Evolutionary conservation across 1,284 basidiomycete species (phyloP), one percentile per base, ranked within the genome.

Genomic region (Apiotrichum laibachii): DNA sequence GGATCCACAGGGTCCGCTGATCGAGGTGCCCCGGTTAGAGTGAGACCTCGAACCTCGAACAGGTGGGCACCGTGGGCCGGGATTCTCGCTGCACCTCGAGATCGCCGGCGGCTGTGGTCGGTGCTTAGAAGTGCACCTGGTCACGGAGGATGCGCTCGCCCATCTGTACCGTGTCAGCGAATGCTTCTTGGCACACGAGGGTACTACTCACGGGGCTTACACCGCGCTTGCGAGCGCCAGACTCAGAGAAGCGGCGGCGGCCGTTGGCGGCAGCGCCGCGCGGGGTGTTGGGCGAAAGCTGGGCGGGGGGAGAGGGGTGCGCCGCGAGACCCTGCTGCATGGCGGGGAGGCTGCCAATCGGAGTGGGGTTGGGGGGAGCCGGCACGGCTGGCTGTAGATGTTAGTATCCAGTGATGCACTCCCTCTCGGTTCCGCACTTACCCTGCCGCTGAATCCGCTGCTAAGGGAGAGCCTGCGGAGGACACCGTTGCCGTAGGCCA

Each of bases 121-220:
- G 33, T 26, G 12, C 54, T 52, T 61, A 63, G 60, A 76, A 75
- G 58, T 74, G 72, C 7, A 71, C 73, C 53, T 75, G 73, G 63
- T 76, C 75, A 22, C 75, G 68, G 9, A 76, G 62, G 47, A 76
- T 60, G 11, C 75, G 61, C 64, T 76, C 75, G 47, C 73, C 73
- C 75, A 75, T 76, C 72, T 76, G 52, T 19, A 21, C 10, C 9
- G 12, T 50, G 56, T 59, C 54, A 63, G 60, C 21, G 8, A 3
- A 18, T 13, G 8, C 33, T 37, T 21, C 46, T 5, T 33, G 5
- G 26, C 31, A 13, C 16, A 15, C 31, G 15, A 34, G 21, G n/a
- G 26, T 10, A 33, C 16, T 7, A 72, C 72, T 68, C 54, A 76
- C 73, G n/a, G 75, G 75, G 52, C 72, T 74, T 51, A 76, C 75